Conservation (phyloP, 345 rosid species). For the Carallia pectinifolia region DNA sequence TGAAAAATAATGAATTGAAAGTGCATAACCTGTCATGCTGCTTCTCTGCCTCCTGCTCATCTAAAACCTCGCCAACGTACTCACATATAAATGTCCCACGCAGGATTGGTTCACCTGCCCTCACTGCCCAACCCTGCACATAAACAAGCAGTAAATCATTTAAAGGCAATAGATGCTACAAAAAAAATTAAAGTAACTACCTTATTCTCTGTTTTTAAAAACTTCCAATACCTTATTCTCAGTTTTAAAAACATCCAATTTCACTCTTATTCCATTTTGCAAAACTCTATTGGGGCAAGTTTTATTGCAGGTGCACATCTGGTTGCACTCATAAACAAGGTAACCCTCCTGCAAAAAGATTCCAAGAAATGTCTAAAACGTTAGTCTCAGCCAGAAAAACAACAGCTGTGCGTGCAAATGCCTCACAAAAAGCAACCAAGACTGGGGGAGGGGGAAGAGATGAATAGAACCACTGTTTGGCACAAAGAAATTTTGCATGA, state of each 20-base stretch:
- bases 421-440: no score
- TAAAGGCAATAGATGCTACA: constrained; percentile 4
- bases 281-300: constrained; percentile 85
- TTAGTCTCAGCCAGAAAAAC: constrained; percentile 1
- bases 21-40: constrained; percentile 58
- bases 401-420: not conserved
- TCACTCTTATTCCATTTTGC: constrained; percentile 73
- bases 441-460: not conserved
- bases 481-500: not conserved
- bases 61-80: constrained; percentile 79
- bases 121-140: constrained; percentile 92
- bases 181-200: constrained; percentile 40
- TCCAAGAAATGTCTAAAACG: constrained; percentile 19
- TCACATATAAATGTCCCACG: constrained; percentile 90
- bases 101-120: constrained; percentile 81
- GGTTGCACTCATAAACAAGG: constrained; percentile 95
- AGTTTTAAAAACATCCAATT: constrained; percentile 77
- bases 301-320: constrained; percentile 65
- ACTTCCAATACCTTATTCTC: constrained; percentile 58
- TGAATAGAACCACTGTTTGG: constrained; percentile 6
- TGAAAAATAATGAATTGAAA: constrained; percentile 9
- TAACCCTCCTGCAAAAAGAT: constrained; percentile 79
- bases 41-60: constrained; percentile 60
- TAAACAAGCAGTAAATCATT: constrained; percentile 16
- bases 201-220: constrained; percentile 74